These are phyloP conservation scores for Extremus antarcticus DNA, from an alignment of 495 filamentous ascomycete species.

Conservation along the genomic window DNA sequence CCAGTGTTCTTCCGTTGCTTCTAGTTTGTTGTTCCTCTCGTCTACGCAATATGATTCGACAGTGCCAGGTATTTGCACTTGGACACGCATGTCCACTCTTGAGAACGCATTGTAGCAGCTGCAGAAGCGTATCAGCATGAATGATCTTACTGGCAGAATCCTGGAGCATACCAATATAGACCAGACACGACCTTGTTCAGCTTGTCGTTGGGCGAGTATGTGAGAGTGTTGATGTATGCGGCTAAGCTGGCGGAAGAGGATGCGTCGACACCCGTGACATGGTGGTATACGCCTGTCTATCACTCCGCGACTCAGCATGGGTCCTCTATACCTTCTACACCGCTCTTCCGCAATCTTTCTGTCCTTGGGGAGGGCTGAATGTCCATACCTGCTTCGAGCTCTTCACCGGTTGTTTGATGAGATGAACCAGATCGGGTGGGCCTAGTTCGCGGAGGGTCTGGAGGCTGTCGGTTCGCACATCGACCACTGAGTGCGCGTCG, in stretches of 20 bases:
- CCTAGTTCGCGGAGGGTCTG: conserved; percentile 79
- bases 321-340: background rate
- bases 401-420: conserved; percentile 73
- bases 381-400: conserved; percentile 53
- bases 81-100: conserved; percentile 92
- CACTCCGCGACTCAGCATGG: background rate
- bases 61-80: conserved; percentile 88
- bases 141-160: background rate
- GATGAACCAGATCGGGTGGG: conserved; percentile 88
- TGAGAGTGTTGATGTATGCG: conserved; percentile 95
- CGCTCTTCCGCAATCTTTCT: too few species aligned
- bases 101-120: conserved; percentile 99
- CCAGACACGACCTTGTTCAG: conserved; percentile 85
- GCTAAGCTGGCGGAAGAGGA: conserved; percentile 94
- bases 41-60: conserved; percentile 95
- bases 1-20: conserved; percentile 87
- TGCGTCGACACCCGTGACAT: conserved; percentile 95
- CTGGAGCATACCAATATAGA: conserved; percentile 67
- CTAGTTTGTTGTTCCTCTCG: conserved; percentile 85
- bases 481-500: conserved; percentile 74
- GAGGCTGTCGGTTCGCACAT: conserved; percentile 78
- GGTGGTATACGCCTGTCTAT: conserved; percentile 87
- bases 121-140: conserved; percentile 19
- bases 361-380: too few species aligned
- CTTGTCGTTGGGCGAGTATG: conserved; percentile 76